Base-by-base conservation (phyloP, 2,329 filamentous ascomycete species). In the Alternaria burnsii region DNA sequence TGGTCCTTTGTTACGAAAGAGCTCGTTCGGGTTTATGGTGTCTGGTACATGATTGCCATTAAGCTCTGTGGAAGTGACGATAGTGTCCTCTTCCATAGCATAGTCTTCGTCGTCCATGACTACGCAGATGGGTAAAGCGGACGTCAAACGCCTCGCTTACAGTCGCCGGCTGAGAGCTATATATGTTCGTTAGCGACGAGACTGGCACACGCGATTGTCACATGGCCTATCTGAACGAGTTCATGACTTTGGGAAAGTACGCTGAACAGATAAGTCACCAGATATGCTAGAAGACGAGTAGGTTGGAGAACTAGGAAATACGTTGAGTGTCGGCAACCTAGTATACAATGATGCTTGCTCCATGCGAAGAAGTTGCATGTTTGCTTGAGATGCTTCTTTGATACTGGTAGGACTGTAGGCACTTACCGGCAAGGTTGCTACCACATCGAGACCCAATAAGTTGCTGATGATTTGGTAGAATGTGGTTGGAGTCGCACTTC, bases 1-100 rank as follows among this genome's bases (percentile, higher is more conserved):
- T 40, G 62, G 44, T 22, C 60, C 59, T 56, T 63, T 59, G 24
- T 63, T 55, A 34, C 67, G 60, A 28, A 75, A 65, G 55, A 76
- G 64, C 54, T 72, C 68, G 12, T 73, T 70, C 28, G 76, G 75
- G 41, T 72, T 66, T 2, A 78, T 70, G 8, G 74, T 77, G 38
- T 65, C 61, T 32, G 60, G 51, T 40, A 56, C 52, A 38, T 67
- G 56, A 22, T 72, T 63, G 2, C 71, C 74, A 55, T 77, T 78
- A n/a, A 71, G 46, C 52, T 79, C 76, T 18, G 76, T 78, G 11
- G 75, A 72, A 22, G 52, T 55, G 26, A 75, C 58, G 16, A 77
- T 62, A 9, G 68, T 63, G 34, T 74, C 76, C 18, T 74, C 74
- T 14, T 64, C 71, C 70, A 77, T 77, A n/a, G 63, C 52, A 41